Evolutionary conservation across 1,284 basidiomycete genomes (phyloP), one percentile per base, ranked within the genome.

Genomic region (Trichosporon sp.): DNA sequence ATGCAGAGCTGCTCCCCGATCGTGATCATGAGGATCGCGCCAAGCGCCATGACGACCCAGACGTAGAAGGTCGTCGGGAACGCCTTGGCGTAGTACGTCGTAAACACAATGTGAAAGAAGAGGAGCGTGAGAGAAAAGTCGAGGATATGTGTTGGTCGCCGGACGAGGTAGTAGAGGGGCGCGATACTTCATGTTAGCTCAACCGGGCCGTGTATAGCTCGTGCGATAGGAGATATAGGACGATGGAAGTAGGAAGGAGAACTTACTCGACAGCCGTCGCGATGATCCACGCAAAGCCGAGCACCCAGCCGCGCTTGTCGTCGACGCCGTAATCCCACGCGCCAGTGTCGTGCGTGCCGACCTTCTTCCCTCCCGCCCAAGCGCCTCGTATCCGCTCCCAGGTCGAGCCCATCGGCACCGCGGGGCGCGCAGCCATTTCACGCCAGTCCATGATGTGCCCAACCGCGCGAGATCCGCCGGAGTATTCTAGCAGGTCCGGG

Each of bases 1-100:
- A 98, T 93, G 80, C 96, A 98, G 12, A 95, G 77, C 82, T 97
- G 93, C 81, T 99, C 96, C 1, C 93, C 92, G 35, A 91, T 85
- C 65, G 95, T 87, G 70, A 98, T 88, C 77, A 91, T 93, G 31
- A 91, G 79, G 11, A 89, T 86, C 1, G 92, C 88, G 65, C 93
- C 91, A n/a, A 86, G 83, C 14, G 88, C 82, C 84, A 96, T 87
- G 64, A 95, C 87, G 67, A 90, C 78, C 92, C 94, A 98, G 85
- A 92, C 96, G 87, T 94, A 98, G 63, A 93, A 80, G 3, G 92
- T 94, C 0, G 92, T 91, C 1, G 97, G 96, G 79, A 98, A 87
- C 5, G 91, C 88, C 64, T 90, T 89, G 1, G 94, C 90, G 84
- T 96, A 97, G 84, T 95, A 96, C 16, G 92, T 94, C 63, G 95